Evolutionary conservation across 345 rosid species (phyloP), one percentile per base, ranked within the genome.

Genomic region (Eucalyptus coolabah): DNA sequence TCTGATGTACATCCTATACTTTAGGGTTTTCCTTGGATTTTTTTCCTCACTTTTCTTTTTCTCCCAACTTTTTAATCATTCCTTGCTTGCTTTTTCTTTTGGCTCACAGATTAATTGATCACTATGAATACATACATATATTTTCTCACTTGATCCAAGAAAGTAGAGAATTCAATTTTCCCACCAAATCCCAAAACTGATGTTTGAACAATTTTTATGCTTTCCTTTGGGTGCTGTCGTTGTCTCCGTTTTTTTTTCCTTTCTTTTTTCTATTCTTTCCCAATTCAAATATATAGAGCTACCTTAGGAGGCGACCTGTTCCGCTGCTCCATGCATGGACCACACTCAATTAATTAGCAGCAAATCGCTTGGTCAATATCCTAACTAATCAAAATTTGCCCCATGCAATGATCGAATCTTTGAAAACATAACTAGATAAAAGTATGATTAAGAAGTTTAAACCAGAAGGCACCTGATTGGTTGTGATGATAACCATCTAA

Each of bases 141-240:
- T 56, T 88, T 89, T 88, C 91, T 94, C 95, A 86, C 97, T 93
- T 96, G 97, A 95, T 96, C 97, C 96, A 90, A 95, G 94, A 95
- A 88, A 94, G 83, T 37, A 95, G 95, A 86, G 89, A 86, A 91
- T 86, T 88, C 92, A 93, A 89, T 91, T 92, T 93, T 92, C 93
- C 91, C 92, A 90, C 92, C 91, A 72, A 40, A 77, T 86, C 45
- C 49, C 88, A 86, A 47, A 50, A 24, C 59, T 88, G 40, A 60
- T 86, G 51, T 88, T 88, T 47, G 89, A 91, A 81, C 32, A 77
- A 16, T 69, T 50, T 50, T 69, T 69, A 12, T 42, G 56, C 44
- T 77, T 40, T 40, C 85, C 83, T 77, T 77, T 2, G 30, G 42
- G 85, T 21, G 9, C 21, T 49, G 37, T 40, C 28, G 23, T 47